Evolutionary conservation across 2,329 filamentous ascomycete species (phyloP), one percentile per base, ranked within the genome.

Genomic region (Capronia americana): DNA sequence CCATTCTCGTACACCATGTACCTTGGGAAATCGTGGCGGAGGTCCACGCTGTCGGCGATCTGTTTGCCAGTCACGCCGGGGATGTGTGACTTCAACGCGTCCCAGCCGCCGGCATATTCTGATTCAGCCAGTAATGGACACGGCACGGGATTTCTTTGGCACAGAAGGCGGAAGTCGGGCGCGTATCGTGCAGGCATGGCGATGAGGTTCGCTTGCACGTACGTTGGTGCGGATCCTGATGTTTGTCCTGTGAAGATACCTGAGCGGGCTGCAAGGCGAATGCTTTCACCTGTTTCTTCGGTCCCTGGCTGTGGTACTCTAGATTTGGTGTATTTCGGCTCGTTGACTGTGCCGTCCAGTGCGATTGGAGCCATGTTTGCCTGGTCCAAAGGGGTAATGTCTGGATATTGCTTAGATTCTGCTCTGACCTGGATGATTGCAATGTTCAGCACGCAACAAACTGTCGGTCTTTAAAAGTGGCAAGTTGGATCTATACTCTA

Each of bases 171-270:
- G 74, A 89, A 90, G 73, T 88, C 85, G 20, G 77, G 59, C 12
- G 87, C 86, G 74, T 88, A 86, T 34, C 77, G 75, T 1, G 82
- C 83, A 0, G 86, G 87, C 0, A 90, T 79, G 11, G 89, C 79
- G 46, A 90, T 81, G 44, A 90, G 79, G 70, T 90, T 90, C 46
- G 87, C 86, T 79, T 89, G 87, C 14, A 89, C 77, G 71, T 84
- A 82, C 12, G 79, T 80, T 0, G 84, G 83, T 2, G 86, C 84
- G 1, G 87, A 76, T 12, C 86, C 85, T 0, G 85, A 81, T 0
- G 86, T 89, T 23, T 78, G 69, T n/a, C 24, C 56, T 11, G 62
- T 69, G 54, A 65, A 70, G 24, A 17, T 32, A 17, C 64, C 68
- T 28, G 62, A 60, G 20, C 70, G 63, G 24, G 69, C 65, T 34